Conservation (phyloP, 495 filamentous ascomycete species). For the Talaromyces trachyspermus region DNA sequence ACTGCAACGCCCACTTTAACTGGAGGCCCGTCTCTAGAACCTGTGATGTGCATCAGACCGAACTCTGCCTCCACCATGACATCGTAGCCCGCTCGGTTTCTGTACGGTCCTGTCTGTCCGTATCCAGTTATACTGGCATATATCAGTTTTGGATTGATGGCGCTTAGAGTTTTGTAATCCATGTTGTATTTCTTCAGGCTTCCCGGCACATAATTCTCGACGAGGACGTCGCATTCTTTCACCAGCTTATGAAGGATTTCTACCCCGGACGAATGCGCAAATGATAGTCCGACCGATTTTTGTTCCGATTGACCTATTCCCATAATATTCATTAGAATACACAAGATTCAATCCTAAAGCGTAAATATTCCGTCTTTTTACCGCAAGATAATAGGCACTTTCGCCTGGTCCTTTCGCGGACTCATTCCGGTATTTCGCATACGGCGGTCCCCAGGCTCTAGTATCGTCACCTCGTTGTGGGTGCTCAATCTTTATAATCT, state of each 20-base stretch:
- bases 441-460: conserved; percentile 92
- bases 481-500: conserved; percentile 96
- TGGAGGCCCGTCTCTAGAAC: conserved; percentile 75
- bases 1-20: conserved; percentile 98
- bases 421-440: conserved; percentile 63
- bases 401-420: conserved; percentile 70
- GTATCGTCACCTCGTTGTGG: conserved; percentile 89
- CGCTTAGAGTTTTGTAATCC: conserved; percentile 70
- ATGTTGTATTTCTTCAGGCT: conserved; percentile 85
- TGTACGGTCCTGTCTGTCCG: conserved; percentile 91
- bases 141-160: conserved; percentile 69
- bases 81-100: conserved; percentile 85
- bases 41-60: conserved; percentile 97
- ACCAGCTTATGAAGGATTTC: conserved; percentile 80
- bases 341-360: too few relatives aligned
- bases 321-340: background rate
- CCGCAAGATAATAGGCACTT: conserved; percentile 88
- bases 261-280: conserved; percentile 74
- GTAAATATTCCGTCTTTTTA: conserved; percentile 36
- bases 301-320: conserved; percentile 83
- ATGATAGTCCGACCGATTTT: conserved; percentile 88
- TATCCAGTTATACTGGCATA: conserved; percentile 69
- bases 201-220: conserved; percentile 94
- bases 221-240: conserved; percentile 80
- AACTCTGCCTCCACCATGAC: conserved; percentile 99